These are phyloP conservation scores for Barnettozyma wickerhamii DNA, from an alignment of 805 yeast genomes.

Conservation along the genomic window DNA sequence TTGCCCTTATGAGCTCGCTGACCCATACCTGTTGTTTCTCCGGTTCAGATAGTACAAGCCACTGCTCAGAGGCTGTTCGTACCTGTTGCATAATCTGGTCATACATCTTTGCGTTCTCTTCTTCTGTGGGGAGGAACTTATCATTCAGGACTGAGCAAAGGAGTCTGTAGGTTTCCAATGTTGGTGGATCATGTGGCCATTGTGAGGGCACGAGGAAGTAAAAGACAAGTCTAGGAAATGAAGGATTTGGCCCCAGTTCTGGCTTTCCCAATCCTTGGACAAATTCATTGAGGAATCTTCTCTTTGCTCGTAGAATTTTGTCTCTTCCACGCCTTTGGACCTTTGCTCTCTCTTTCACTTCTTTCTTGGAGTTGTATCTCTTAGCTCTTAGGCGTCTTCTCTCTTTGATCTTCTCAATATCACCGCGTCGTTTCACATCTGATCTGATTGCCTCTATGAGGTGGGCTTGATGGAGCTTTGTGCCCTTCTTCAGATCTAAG, in stretches of 20 bases:
- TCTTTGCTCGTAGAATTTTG: slow-evolving; percentile 36
- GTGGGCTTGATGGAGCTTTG: slow-evolving; percentile 45
- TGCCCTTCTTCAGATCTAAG: slow-evolving; percentile 51
- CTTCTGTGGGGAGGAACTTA: slow-evolving; percentile 16
- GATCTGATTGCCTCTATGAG: slow-evolving; percentile 42
- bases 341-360: slow-evolving; percentile 43
- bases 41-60: slow-evolving; percentile 35
- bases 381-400: slow-evolving; percentile 38
- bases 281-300: slow-evolving; percentile 31
- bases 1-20: slow-evolving; percentile 39
- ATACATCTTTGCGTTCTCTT: slow-evolving; percentile 12
- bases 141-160: slow-evolving; percentile 27
- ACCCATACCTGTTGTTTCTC: slow-evolving; percentile 40
- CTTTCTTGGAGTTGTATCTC: slow-evolving; percentile 42
- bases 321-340: slow-evolving; percentile 42
- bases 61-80: slow-evolving; percentile 41
- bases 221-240: slow-evolving; percentile 46
- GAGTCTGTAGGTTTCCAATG: slow-evolving; percentile 37
- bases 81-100: slow-evolving; percentile 34
- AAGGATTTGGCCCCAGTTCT: slow-evolving; percentile 37
- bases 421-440: slow-evolving; percentile 49
- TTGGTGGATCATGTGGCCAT: slow-evolving; percentile 55
- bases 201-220: slow-evolving; percentile 39
- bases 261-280: slow-evolving; percentile 35
- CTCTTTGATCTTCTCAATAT: slow-evolving; percentile 36